Conservation (phyloP, 78 protist genomes). For the Dictyostelium discoideum region DNA sequence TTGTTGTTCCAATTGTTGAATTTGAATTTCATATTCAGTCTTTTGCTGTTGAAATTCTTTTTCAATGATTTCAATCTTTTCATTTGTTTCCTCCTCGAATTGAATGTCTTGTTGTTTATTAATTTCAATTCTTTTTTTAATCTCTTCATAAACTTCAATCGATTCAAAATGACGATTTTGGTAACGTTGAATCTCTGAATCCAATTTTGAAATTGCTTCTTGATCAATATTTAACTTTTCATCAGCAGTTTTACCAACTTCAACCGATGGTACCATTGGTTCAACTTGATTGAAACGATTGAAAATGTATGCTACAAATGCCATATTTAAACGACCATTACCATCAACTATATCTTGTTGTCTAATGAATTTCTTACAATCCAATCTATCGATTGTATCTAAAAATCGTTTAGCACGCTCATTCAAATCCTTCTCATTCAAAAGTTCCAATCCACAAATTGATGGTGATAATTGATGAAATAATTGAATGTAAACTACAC, state of each 20-base stretch:
- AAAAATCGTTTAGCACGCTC: slow-evolving; percentile 83
- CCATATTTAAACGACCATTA: slow-evolving; percentile 88
- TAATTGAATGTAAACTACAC: slow-evolving; percentile 39
- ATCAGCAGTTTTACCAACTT: slow-evolving; percentile 17
- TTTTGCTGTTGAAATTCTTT: slow-evolving; percentile 1
- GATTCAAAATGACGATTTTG: slow-evolving; percentile 27
- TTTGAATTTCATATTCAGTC: not conserved
- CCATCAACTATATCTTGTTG: slow-evolving; percentile 85
- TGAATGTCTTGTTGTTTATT: not conserved
- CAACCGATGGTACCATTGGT: slow-evolving; percentile 31
- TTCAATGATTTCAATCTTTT: not conserved
- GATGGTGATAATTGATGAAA: slow-evolving; percentile 70
- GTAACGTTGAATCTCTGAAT: slow-evolving; percentile 29
- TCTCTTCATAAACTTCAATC: not conserved
- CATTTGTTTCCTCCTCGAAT: slow-evolving; percentile 4
- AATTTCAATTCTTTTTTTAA: slow-evolving; percentile 3
- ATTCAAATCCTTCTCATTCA: slow-evolving; percentile 19
- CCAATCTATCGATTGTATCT: slow-evolving; percentile 60
- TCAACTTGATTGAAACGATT: slow-evolving; percentile 77
- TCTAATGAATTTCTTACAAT: slow-evolving; percentile 73
- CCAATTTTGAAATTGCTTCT: not conserved
- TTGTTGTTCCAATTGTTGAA: slow-evolving; percentile 37
- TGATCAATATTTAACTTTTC: not conserved
- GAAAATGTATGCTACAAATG: slow-evolving; percentile 92
- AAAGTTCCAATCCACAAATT: slow-evolving; percentile 26